These are phyloP conservation scores for Neurospora cerealis DNA, from an alignment of 495 filamentous ascomycete genomes.

Conservation along the genomic window DNA sequence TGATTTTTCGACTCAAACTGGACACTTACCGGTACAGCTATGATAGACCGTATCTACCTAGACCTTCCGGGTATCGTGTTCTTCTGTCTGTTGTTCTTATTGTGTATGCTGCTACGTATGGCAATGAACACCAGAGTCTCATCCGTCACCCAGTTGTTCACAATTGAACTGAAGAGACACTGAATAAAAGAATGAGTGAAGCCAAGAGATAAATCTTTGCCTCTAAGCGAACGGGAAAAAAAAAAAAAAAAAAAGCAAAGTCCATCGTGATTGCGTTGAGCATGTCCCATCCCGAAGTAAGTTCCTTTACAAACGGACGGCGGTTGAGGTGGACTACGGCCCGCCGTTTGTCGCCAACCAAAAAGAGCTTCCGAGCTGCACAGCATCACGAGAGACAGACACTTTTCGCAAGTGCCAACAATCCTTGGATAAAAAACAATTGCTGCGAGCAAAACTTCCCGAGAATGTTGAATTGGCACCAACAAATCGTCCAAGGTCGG, in stretches of 20 bases:
- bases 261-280: neutral
- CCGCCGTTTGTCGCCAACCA: neutral
- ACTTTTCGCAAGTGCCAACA: neutral
- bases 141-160: neutral
- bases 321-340: neutral
- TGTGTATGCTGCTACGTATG: neutral
- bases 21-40: neutral
- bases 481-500: neutral
- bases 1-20: neutral
- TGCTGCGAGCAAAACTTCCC: neutral
- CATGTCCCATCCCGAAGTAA: neutral
- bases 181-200: neutral
- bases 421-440: neutral
- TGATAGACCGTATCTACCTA: neutral
- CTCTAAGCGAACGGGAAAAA: neutral
- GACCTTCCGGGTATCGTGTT: neutral
- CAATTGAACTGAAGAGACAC: neutral
- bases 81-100: neutral
- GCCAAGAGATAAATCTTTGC: neutral
- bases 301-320: neutral
- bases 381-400: no score
- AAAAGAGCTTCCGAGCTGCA: neutral
- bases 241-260: neutral
- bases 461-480: neutral
- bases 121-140: neutral